A percentile compares a stretch with the other conserved stretches of the same genome.
These are phyloP conservation scores for Neckera pumila DNA, from an alignment of 225 moss, liverwort and hornwort genomes.

Conservation along the genomic window DNA sequence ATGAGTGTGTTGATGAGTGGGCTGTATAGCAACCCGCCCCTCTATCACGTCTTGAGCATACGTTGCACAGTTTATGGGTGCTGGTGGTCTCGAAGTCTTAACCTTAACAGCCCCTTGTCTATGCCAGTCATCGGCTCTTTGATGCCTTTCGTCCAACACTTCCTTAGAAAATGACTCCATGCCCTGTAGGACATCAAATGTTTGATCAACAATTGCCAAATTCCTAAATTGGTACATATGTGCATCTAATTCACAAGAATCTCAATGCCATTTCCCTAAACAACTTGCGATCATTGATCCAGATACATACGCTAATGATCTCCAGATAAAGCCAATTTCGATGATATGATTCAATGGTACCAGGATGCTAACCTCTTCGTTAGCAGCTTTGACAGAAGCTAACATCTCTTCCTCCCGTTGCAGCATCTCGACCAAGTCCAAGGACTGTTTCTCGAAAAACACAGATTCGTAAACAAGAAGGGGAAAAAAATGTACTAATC, in stretches of 20 bases:
- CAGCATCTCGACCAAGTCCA: constrained; percentile 86
- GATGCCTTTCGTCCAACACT: constrained; percentile 78
- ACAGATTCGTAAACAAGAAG: neutral
- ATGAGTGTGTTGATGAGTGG: constrained; percentile 48
- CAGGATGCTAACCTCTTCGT: constrained; percentile 51
- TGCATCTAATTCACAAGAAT: neutral
- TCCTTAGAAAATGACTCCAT: constrained; percentile 53
- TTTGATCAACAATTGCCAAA: neutral
- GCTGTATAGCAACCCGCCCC: constrained; percentile 63
- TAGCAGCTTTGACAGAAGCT: constrained; percentile 62
- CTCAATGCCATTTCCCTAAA: neutral
- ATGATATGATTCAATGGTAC: neutral
- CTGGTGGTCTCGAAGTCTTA: constrained; percentile 36
- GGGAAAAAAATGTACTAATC: neutral
- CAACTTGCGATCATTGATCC: neutral
- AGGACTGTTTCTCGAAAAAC: constrained; percentile 34
- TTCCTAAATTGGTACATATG: neutral
- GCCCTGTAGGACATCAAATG: constrained; percentile 26
- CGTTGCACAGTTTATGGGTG: constrained; percentile 72
- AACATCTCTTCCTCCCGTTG: constrained; percentile 89
- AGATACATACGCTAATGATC: neutral
- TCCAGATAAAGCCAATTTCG: neutral
- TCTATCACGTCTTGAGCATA: constrained; percentile 98
- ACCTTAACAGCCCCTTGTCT: constrained; percentile 68
- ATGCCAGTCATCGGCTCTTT: constrained; percentile 88